Base-by-base conservation (phyloP, 2,329 filamentous ascomycete genomes). In the Cladobotryum protrusum region DNA sequence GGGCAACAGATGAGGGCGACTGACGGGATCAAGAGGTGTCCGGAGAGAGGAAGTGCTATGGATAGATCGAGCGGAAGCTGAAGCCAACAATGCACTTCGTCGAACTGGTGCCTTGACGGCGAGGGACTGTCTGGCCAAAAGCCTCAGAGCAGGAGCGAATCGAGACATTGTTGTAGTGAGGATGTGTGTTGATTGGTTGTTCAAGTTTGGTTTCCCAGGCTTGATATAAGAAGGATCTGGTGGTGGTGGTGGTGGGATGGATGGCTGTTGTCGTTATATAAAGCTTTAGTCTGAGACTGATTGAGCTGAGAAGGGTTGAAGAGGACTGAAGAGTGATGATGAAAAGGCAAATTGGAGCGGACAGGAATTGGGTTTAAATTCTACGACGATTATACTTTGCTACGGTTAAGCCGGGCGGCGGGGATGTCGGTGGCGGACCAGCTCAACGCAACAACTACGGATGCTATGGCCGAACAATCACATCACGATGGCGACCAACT, bases 1-100 rank as follows among this genome's bases (percentile, higher is more conserved):
- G 41, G 86, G 83, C 45, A 91, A 67, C 12, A 67, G 53, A 29
- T 63, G 59, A 33, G 63, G 50, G 18, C 56, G 47, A 34, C 49
- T 52, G 14, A 51, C 48, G 40, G 62, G 52, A 49, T 54, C 49
- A 15, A 58, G 50, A 29, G 43, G 43, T 15, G 48, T 59, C 29
- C 36, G 48, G n/a, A 47, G 53, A 29, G 55, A 46, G 15, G 52
- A 47, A 32, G 58, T 57, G 34, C 52, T 49, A 50, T 63, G 57
- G 48, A 62, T 55, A 20, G 53, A 37, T 39, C 61, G 58, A 35
- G 52, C 50, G 45, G 56, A 47, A 20, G 49, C 43, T 34, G 53
- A 48, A 19, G 50, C 45, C 45, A 29, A 50, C 42, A 50, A 41
- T 51, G 43, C 47, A 39, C 36, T 43, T 5, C 24, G 43, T 32